Percentiles rank a stretch among this genome's conserved stretches.
Conservation (phyloP, 1,139 yeast species). For the Taphrina pruni region DNA sequence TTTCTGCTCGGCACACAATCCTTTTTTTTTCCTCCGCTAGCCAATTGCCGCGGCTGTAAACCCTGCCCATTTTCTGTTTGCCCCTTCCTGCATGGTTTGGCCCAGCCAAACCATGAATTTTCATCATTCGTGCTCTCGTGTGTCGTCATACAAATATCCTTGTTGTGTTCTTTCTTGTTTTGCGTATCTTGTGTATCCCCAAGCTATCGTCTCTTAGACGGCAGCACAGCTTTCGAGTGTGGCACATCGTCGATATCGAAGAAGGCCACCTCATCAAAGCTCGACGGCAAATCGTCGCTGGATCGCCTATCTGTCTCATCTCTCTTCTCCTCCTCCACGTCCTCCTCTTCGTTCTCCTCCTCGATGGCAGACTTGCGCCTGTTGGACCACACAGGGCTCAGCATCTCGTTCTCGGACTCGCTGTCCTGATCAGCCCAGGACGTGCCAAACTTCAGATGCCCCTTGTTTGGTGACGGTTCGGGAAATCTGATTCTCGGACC, state of each 20-base stretch:
- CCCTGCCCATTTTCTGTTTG: not conserved
- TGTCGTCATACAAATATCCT: not conserved
- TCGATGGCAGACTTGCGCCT: constrained; percentile 21
- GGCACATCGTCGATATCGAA: constrained; percentile 24
- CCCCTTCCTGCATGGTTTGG: too few relatives aligned
- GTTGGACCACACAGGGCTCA: constrained; percentile 11
- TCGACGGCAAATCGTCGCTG: constrained; percentile 11
- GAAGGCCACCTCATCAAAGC: constrained; percentile 23
- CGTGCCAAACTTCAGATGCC: constrained; percentile 50
- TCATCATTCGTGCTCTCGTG: not conserved
- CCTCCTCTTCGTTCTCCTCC: constrained; percentile 31
- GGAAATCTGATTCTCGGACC: constrained; percentile 42
- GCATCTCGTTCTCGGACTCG: constrained; percentile 41
- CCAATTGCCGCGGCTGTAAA: not conserved
- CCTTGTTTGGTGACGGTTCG: constrained; percentile 40
- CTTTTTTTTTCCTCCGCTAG: too few relatives aligned
- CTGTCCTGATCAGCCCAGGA: constrained; percentile 51
- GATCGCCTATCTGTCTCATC: constrained; percentile 1
- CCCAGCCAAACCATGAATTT: too few relatives aligned
- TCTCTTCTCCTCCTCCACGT: constrained; percentile 6
- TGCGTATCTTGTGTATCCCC: not conserved
- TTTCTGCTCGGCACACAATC: not conserved
- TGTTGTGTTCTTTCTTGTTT: constrained; percentile 1
- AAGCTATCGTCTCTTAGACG: not conserved
- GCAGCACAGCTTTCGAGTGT: not conserved